Evolutionary conservation across 2,329 filamentous ascomycete species (phyloP).

Genomic region (Clonostachys chloroleuca): DNA sequence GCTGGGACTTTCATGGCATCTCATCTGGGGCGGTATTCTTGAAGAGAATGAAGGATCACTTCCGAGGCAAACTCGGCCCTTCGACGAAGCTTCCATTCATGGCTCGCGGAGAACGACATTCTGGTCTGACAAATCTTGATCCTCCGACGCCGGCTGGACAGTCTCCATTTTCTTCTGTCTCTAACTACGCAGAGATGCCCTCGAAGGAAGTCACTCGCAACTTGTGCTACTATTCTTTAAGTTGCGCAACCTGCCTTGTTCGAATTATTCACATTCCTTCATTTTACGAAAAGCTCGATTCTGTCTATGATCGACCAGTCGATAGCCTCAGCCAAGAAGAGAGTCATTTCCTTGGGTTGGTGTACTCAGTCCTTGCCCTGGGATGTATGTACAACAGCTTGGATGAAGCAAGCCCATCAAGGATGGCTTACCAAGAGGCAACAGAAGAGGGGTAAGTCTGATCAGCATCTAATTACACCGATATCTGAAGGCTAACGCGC

Average conservation of each 20-base stretch:
- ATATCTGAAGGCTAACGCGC: conserved; percentile 1
- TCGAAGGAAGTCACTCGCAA: conserved; percentile 49
- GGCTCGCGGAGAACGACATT: conserved; percentile 41
- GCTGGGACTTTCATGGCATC: conserved; percentile 93
- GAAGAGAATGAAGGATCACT: conserved; percentile 80
- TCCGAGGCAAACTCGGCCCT: conserved; percentile 70
- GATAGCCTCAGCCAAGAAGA: conserved; percentile 62
- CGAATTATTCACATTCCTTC: conserved; percentile 77
- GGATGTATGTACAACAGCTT: conserved; percentile 67
- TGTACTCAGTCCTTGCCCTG: conserved; percentile 67
- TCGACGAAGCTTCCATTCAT: conserved; percentile 57
- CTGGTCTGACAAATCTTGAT: conserved; percentile 56
- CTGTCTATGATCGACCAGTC: conserved; percentile 66
- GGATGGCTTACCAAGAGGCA: conserved; percentile 41
- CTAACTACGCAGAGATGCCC: conserved; percentile 62
- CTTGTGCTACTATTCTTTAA: conserved; percentile 51
- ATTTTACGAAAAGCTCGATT: conserved; percentile 74
- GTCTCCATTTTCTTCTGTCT: conserved; percentile 54
- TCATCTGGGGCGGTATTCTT: conserved; percentile 91
- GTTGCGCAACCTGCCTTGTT: conserved; percentile 52
- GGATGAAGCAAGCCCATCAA: conserved; percentile 44
- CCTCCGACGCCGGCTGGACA: conserved; percentile 61
- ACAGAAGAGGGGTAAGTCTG: conserved; percentile 50
- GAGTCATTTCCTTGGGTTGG: conserved; percentile 62
- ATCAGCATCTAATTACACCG: conserved; percentile 11